These are phyloP conservation scores for Teratosphaeria gauchensis DNA, from an alignment of 2,329 filamentous ascomycete genomes.

Conservation along the genomic window DNA sequence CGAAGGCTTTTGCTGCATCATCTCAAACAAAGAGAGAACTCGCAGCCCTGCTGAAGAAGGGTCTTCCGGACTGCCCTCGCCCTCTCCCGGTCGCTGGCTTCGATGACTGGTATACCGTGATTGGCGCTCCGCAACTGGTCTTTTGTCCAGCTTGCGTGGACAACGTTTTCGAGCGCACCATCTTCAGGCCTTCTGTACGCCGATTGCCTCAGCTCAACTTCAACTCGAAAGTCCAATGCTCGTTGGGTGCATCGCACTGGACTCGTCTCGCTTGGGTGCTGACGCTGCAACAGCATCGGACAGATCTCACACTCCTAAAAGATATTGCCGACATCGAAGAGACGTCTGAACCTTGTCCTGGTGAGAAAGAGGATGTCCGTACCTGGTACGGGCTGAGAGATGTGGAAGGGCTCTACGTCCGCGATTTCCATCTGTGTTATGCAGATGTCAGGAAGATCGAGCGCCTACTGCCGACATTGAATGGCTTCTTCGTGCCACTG, in stretches of 20 bases:
- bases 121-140: slow-evolving; percentile 59
- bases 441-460: slow-evolving; percentile 65
- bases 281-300: slow-evolving; percentile 58
- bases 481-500: slow-evolving; percentile 50
- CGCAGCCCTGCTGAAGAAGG: slow-evolving; percentile 30
- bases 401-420: slow-evolving; percentile 54
- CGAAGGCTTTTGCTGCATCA: slow-evolving; percentile 13
- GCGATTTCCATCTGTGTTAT: slow-evolving; percentile 65
- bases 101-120: slow-evolving; percentile 73
- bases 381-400: slow-evolving; percentile 71
- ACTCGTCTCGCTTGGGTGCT: slow-evolving; percentile 76
- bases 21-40: slow-evolving; percentile 35
- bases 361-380: slow-evolving; percentile 44
- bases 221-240: slow-evolving; percentile 56
- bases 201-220: slow-evolving; percentile 49
- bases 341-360: slow-evolving; percentile 49
- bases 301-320: slow-evolving; percentile 60
- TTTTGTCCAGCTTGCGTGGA: slow-evolving; percentile 76
- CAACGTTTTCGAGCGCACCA: slow-evolving; percentile 56
- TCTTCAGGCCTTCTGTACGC: slow-evolving; percentile 59
- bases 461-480: slow-evolving; percentile 61
- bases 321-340: slow-evolving; percentile 56
- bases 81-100: slow-evolving; percentile 52
- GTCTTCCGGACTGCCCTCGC: slow-evolving; percentile 59
- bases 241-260: slow-evolving; percentile 68